Conservation (phyloP, 257 asterid species). For the Verbena officinalis region DNA sequence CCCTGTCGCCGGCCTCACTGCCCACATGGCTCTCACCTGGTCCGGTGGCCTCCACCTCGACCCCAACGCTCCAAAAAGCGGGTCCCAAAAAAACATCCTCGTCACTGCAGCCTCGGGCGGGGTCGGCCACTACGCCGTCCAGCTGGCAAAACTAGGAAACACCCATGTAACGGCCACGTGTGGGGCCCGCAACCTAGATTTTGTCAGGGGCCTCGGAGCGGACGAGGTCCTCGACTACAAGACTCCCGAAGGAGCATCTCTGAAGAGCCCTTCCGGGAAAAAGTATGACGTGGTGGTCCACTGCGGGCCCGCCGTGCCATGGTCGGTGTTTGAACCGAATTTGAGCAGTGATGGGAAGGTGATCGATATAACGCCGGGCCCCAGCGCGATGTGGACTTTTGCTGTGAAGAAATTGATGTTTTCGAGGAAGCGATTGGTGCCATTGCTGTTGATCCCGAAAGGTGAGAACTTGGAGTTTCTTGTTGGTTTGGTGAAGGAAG, state of each 20-base stretch:
- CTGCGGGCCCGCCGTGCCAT: conserved; percentile 51
- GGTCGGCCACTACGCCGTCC: conserved; percentile 71
- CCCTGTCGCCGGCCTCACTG: conserved; percentile 56
- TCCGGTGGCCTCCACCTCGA: conserved; percentile 56
- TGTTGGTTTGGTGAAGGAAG: conserved; percentile 54
- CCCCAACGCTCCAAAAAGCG: conserved; percentile 32
- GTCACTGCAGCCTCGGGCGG: conserved; percentile 75
- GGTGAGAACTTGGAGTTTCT: conserved; percentile 45
- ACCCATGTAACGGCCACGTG: conserved; percentile 68
- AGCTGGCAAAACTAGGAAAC: conserved; percentile 71
- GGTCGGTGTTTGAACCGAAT: conserved; percentile 64
- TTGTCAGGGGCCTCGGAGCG: conserved; percentile 65
- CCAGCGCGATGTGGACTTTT: conserved; percentile 52
- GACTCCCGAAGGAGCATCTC: conserved; percentile 67
- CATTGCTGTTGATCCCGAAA: conserved; percentile 45
- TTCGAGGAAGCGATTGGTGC: conserved; percentile 57
- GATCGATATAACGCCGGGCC: conserved; percentile 61
- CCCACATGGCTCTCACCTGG: conserved; percentile 62
- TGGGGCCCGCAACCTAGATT: conserved; percentile 61
- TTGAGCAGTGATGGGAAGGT: conserved; percentile 51
- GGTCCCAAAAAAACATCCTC: conserved; percentile 59
- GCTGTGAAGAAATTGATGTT: conserved; percentile 53
- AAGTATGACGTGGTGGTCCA: conserved; percentile 66
- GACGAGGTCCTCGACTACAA: conserved; percentile 74
- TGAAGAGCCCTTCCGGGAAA: conserved; percentile 67